Evolutionary conservation across 345 rosid genomes (phyloP).

Genomic region (Lumnitzera racemosa): DNA sequence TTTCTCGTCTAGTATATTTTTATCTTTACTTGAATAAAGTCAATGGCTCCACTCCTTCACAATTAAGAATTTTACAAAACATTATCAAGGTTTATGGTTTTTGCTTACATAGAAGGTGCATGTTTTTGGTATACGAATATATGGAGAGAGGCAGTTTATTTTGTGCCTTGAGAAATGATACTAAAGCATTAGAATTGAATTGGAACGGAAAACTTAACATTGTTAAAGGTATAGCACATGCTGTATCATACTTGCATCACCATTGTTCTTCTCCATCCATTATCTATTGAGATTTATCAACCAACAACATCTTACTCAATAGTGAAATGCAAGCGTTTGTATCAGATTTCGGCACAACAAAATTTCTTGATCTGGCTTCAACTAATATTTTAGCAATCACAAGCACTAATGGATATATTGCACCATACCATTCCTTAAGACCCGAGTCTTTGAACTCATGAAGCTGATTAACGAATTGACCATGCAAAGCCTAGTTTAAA

Average conservation of each 20-base stretch:
- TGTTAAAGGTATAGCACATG: constrained; percentile 7
- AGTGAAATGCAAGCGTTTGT: constrained; percentile 8
- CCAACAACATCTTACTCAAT: constrained; percentile 15
- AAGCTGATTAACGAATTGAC: background rate
- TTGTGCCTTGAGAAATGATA: background rate
- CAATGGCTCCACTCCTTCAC: background rate
- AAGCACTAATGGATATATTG: constrained; percentile 18
- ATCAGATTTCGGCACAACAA: constrained; percentile 14
- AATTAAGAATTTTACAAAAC: background rate
- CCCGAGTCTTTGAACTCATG: background rate
- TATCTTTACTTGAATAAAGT: background rate
- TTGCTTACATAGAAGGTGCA: background rate
- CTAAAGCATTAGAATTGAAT: constrained; percentile 5
- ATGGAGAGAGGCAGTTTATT: constrained; percentile 6
- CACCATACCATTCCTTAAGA: background rate
- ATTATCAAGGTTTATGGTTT: constrained; percentile 1
- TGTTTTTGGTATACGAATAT: constrained; percentile 9
- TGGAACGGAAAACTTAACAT: constrained; percentile 5
- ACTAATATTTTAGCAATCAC: constrained; percentile 6
- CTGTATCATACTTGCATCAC: constrained; percentile 17
- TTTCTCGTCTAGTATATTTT: accelerated
- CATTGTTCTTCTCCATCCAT: background rate
- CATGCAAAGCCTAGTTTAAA: no score
- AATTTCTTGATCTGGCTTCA: constrained; percentile 4
- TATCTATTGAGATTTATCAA: constrained; percentile 20